These are phyloP conservation scores for Chalara sp. DNA, from an alignment of 2,329 filamentous ascomycete species.

Conservation along the genomic window DNA sequence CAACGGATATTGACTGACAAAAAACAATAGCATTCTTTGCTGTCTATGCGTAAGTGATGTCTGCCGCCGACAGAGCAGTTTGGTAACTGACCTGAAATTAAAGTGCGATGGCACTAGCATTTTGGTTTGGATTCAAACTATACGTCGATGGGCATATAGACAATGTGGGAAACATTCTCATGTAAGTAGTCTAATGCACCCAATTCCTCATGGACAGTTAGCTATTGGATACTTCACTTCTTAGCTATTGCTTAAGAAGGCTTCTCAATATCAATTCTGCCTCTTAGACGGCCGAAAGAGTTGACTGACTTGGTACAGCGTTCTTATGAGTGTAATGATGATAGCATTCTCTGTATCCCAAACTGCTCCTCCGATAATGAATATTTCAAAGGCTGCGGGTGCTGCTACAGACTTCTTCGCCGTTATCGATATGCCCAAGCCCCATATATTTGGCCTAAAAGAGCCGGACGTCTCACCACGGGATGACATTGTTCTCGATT, in stretches of 20 bases:
- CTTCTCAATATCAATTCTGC: background rate
- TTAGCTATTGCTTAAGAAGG: background rate
- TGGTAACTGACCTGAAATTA: too few species aligned
- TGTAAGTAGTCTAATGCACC: too few species aligned
- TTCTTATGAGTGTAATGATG: conserved; percentile 18
- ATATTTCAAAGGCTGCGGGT: conserved; percentile 32
- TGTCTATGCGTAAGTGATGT: too few species aligned
- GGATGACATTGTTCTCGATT: conserved; percentile 52
- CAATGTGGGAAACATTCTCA: conserved; percentile 46
- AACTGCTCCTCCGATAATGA: conserved; percentile 51
- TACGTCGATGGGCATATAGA: conserved; percentile 40
- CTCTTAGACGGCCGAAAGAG: background rate
- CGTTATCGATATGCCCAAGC: conserved; percentile 31
- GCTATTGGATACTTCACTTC: conserved; percentile 33
- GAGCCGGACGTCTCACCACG: conserved; percentile 42
- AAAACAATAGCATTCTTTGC: too few species aligned
- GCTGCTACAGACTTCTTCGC: conserved; percentile 31
- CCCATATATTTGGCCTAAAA: conserved; percentile 33
- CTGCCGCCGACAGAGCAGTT: too few species aligned
- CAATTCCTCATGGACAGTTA: conserved; percentile 48
- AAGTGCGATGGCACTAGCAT: conserved; percentile 51
- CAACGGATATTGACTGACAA: too few species aligned
- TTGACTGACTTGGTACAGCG: too few species aligned
- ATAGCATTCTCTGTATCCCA: conserved; percentile 47
- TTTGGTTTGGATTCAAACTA: conserved; percentile 55